These are phyloP conservation scores for Eurotiales sp. DNA, from an alignment of 2,329 filamentous ascomycete genomes.

Conservation along the genomic window DNA sequence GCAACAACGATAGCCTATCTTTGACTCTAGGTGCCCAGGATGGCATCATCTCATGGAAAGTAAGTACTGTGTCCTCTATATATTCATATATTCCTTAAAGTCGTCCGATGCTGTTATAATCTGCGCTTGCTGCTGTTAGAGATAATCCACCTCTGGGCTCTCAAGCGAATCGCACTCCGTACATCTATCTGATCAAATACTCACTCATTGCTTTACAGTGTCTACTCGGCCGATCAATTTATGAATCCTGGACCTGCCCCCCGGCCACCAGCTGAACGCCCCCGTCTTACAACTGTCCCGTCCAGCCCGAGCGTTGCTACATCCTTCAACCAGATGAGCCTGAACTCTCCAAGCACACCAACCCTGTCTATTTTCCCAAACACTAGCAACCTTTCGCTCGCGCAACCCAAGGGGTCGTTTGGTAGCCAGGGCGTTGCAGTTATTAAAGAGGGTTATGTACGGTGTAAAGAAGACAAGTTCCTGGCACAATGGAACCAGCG, in stretches of 20 bases:
- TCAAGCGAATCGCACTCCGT: not conserved
- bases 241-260: conserved; percentile 97
- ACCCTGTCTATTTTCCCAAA: conserved; percentile 64
- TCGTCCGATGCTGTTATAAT: not conserved
- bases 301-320: conserved; percentile 70
- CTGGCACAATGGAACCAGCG: conserved; percentile 87
- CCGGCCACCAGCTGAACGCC: conserved; percentile 78
- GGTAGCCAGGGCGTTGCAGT: conserved; percentile 66
- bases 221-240: conserved; percentile 67
- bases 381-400: conserved; percentile 68
- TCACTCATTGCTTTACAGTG: conserved; percentile 36
- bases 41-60: conserved; percentile 34
- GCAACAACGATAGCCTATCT: not conserved
- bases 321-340: conserved; percentile 64
- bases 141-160: not conserved
- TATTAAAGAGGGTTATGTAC: conserved; percentile 61
- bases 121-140: not conserved
- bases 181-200: not conserved
- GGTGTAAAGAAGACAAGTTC: conserved; percentile 73
- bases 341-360: conserved; percentile 62
- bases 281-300: conserved; percentile 69
- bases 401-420: conserved; percentile 54
- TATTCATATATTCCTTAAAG: not conserved
- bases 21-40: conserved; percentile 17
- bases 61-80: conserved; percentile 22